Evolutionary conservation across 2,329 filamentous ascomycete species (phyloP).

Genomic region (Colletotrichum sidae): DNA sequence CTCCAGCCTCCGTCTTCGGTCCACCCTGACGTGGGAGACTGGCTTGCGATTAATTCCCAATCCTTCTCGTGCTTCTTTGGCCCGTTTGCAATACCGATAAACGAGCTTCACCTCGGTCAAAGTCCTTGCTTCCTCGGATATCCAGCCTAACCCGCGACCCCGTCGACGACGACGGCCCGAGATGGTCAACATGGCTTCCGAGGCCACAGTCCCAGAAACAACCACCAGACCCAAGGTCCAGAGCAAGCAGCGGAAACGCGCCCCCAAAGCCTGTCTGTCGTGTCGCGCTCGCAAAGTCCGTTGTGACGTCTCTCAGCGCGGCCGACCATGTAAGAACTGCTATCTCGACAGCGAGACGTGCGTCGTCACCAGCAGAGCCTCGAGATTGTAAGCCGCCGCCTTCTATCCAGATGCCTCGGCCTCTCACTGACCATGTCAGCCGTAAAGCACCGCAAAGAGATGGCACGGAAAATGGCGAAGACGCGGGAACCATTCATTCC

Average conservation of each 20-base stretch:
- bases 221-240: conserved; percentile 45
- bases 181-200: conserved; percentile 31
- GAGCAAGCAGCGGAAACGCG: conserved; percentile 56
- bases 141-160: neutral
- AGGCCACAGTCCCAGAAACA: conserved; percentile 39
- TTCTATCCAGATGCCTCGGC: neutral
- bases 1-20: conserved; percentile 32
- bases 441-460: conserved; percentile 44
- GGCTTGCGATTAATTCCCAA: conserved; percentile 4
- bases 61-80: conserved; percentile 25
- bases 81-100: conserved; percentile 15
- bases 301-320: conserved; percentile 62
- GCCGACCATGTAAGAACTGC: conserved; percentile 64
- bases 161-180: neutral
- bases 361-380: conserved; percentile 54
- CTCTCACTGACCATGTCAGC: conserved; percentile 36
- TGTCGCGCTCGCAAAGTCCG: conserved; percentile 63
- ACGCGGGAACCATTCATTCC: conserved; percentile 44
- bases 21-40: conserved; percentile 19
- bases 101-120: conserved; percentile 31
- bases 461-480: conserved; percentile 43
- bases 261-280: conserved; percentile 63
- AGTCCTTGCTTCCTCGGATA: neutral
- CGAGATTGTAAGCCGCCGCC: conserved; percentile 49
- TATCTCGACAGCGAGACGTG: conserved; percentile 61